phyloP scores from a whole-genome alignment of 2,329 filamentous ascomycete species.

The Diplodia mutila region DNA sequence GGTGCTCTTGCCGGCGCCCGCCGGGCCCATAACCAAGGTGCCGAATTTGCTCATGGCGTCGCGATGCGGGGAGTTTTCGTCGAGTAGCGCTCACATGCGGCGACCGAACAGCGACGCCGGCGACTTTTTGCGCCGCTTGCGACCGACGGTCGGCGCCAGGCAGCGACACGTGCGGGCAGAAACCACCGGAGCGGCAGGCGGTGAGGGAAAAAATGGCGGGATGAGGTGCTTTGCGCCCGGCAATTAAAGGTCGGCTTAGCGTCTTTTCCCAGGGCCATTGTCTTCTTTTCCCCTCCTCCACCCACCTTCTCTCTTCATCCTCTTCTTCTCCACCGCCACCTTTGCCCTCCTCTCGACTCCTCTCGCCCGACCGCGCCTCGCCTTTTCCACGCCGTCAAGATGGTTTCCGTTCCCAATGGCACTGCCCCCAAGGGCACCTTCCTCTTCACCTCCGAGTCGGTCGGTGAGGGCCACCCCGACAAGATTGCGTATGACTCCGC shows the following conservation, averaged over 20 bases:
- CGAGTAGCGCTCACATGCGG: background rate
- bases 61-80: constrained; percentile 21
- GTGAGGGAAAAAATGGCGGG: constrained; percentile 7
- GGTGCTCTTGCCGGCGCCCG: constrained; percentile 94
- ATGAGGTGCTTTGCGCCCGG: constrained; percentile 25
- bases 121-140: constrained; percentile 20
- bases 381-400: constrained; percentile 7
- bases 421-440: constrained; percentile 40
- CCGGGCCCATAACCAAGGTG: constrained; percentile 92
- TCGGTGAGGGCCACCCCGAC: constrained; percentile 72
- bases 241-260: constrained; percentile 21
- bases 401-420: constrained; percentile 26
- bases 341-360: background rate
- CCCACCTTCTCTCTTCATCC: constrained; percentile 31
- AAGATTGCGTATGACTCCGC: constrained; percentile 73
- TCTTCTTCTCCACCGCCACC: constrained; percentile 27
- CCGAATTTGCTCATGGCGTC: constrained; percentile 87
- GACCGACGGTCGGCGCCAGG: background rate
- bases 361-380: background rate
- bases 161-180: constrained; percentile 17
- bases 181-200: constrained; percentile 10
- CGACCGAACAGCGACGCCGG: constrained; percentile 6
- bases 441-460: constrained; percentile 57
- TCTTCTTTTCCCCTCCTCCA: constrained; percentile 33
- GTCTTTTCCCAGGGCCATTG: constrained; percentile 17